Evolutionary conservation across 148 eudicot genomes (phyloP).

Genomic region (Cornus florida): DNA sequence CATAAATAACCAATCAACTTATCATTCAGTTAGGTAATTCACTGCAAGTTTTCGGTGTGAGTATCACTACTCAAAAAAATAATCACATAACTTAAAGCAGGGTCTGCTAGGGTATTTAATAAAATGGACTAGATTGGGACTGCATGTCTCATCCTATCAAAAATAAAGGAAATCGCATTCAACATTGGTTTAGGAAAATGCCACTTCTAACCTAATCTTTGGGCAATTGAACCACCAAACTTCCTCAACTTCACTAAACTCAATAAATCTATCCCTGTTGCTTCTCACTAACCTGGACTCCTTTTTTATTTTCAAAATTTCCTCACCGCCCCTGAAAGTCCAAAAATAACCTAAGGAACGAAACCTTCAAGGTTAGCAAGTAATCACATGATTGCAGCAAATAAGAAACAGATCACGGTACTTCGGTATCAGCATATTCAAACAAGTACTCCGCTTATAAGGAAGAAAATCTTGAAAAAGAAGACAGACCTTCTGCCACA

Average conservation of each 20-base stretch:
- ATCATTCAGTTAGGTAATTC: no score
- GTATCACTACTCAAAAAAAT: no score
- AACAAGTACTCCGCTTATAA: not conserved
- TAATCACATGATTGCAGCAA: not conserved
- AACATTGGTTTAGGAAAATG: not conserved
- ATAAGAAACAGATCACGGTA: not conserved
- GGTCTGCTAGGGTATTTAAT: not conserved
- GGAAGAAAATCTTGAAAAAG: conserved; percentile 10
- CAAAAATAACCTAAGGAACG: not conserved
- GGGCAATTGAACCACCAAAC: not conserved
- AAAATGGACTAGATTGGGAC: not conserved
- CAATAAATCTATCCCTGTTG: not conserved
- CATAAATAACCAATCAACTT: no score
- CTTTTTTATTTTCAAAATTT: not conserved
- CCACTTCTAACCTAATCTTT: not conserved
- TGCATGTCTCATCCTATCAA: not conserved
- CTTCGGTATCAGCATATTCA: not conserved
- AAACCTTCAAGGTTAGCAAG: not conserved
- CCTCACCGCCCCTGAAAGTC: not conserved
- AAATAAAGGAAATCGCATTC: not conserved
- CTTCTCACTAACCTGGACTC: not conserved
- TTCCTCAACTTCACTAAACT: not conserved
- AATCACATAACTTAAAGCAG: no score
- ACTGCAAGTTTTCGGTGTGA: no score
- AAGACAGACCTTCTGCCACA: conserved; percentile 49